phyloP scores from a whole-genome alignment of 2,329 filamentous ascomycete genomes.

The Pseudogymnoascus sp. region DNA sequence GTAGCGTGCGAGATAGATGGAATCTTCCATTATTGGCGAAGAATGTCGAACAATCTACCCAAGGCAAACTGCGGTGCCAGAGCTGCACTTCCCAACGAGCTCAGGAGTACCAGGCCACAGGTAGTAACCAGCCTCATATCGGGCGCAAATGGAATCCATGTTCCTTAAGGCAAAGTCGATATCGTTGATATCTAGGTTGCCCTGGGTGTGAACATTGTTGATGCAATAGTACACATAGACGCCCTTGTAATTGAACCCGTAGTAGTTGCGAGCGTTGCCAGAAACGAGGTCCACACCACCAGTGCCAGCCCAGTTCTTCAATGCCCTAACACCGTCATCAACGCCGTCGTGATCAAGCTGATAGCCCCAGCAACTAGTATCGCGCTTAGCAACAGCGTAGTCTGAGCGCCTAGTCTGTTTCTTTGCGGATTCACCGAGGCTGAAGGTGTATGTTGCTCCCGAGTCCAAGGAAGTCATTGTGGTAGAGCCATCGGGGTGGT shows the following conservation, averaged over 20 bases:
- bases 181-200: not conserved
- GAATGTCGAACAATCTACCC: not conserved
- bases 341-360: not conserved
- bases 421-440: not conserved
- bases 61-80: not conserved
- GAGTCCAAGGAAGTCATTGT: not conserved
- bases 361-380: not conserved
- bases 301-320: not conserved
- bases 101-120: not conserved
- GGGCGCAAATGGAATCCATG: not conserved
- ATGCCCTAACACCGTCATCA: not conserved
- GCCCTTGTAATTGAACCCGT: not conserved
- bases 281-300: not conserved
- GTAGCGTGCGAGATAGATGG: not conserved
- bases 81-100: not conserved
- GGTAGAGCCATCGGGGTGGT: not conserved
- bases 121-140: not conserved
- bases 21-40: not conserved
- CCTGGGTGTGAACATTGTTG: not conserved
- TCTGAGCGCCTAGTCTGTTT: not conserved
- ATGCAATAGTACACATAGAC: not conserved
- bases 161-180: not conserved
- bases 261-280: not conserved
- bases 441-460: not conserved
- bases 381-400: not conserved